Base-by-base conservation (phyloP, 805 yeast species). In the Kodamaea jinghongensis region DNA sequence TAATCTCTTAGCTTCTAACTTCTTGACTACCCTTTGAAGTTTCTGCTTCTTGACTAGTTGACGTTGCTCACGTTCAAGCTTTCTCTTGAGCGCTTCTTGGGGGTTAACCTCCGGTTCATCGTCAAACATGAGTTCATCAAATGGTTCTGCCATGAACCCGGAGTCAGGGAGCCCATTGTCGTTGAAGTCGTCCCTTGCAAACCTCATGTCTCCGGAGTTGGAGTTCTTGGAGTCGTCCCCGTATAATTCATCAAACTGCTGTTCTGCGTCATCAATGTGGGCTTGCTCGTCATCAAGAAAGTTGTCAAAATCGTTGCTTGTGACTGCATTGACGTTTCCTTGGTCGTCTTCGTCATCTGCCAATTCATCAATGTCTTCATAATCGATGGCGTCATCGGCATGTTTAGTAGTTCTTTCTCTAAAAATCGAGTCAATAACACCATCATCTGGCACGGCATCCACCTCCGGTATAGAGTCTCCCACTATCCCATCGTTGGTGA, bases 361-460 rank as follows among this genome's bases (percentile, higher is more conserved):
- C 13, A 41, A 36, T 30, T 39, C 44, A 17, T 36, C 49, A 15
- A 45, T 49, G 9, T 44, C 54, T 7, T 41, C 49, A 12, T 47
- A 91, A 60, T 91, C 98, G 23, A 89, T 70, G 7, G 99, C 99
- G 59, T 90, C 91, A 5, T 79, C 96, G 1, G 93, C 90, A 60
- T 90, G 98, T 39, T 75, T 73, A 2, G 86, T 66, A 26, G 52
- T 51, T 20, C 57, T 47, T 27, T 62, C 66, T 39, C 44, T 48
- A 45, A 66, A 69, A 31, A 69, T 69, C 22, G 64, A 61, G 37
- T 65, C 68, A 10, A 69, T 63, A 23, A 60, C 58, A 36, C 56
- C 58, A 33, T 63, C 71, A 37, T 63, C 68, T 2, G 67, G 70
- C 8, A 65, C 58, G 13, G 58, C 67, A 10, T 34, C 31, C 10